A percentile compares a stretch with the other conserved stretches of the same genome.
Conservation (phyloP, 805 yeast genomes). For the Candida sithepensis region DNA sequence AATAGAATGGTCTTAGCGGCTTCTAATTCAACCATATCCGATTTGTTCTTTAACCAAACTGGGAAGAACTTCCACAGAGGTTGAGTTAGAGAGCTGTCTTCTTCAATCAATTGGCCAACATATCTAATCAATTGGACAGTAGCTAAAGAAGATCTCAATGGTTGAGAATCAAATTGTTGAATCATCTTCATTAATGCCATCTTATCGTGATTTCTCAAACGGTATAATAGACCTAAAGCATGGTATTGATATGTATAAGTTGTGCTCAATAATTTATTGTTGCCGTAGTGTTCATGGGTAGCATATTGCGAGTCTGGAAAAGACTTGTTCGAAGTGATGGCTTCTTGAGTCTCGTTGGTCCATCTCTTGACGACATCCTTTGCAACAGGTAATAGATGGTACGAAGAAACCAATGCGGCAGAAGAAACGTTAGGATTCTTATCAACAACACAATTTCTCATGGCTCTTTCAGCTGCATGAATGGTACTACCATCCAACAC, state of each 20-base stretch:
- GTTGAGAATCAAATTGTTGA: slow-evolving; percentile 62
- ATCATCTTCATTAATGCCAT: slow-evolving; percentile 92
- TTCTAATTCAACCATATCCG: slow-evolving; percentile 89
- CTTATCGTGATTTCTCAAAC: slow-evolving; percentile 83
- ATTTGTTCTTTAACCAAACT: slow-evolving; percentile 71
- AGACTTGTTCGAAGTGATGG: slow-evolving; percentile 62
- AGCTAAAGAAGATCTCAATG: slow-evolving; percentile 78
- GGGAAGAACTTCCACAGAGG: slow-evolving; percentile 62
- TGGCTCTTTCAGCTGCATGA: slow-evolving; percentile 86
- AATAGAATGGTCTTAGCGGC: slow-evolving; percentile 74
- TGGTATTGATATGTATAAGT: slow-evolving; percentile 90
- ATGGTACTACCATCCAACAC: slow-evolving; percentile 90
- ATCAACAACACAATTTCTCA: slow-evolving; percentile 91
- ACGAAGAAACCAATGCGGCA: slow-evolving; percentile 91
- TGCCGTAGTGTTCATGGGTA: slow-evolving; percentile 54
- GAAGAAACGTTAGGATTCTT: slow-evolving; percentile 82
- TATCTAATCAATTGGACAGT: slow-evolving; percentile 81
- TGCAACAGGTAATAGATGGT: slow-evolving; percentile 84
- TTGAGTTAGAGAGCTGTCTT: slow-evolving; percentile 61
- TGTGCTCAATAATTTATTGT: slow-evolving; percentile 56
- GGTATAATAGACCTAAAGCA: slow-evolving; percentile 87
- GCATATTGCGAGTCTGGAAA: slow-evolving; percentile 48
- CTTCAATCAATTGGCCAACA: slow-evolving; percentile 66
- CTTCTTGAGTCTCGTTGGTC: slow-evolving; percentile 91
- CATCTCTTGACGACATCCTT: slow-evolving; percentile 91